Conservation (phyloP, 2,329 filamentous ascomycete genomes). For the Dryadomyces quercus-mongolicae region DNA sequence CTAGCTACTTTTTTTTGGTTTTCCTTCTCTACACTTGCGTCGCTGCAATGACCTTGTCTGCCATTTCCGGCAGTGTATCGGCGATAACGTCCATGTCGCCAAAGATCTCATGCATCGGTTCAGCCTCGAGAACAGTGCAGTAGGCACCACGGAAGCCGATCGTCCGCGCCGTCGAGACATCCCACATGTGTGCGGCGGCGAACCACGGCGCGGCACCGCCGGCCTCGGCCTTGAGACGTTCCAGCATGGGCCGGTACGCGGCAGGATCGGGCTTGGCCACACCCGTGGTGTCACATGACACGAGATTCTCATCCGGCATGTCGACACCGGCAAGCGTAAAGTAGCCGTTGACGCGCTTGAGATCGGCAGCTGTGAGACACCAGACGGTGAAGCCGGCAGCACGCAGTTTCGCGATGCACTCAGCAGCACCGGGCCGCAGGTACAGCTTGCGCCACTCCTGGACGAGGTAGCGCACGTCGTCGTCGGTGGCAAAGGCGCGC, state of each 20-base stretch:
- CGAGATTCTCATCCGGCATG: constrained; percentile 33
- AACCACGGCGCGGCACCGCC: constrained; percentile 27
- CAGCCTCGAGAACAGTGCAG: constrained; percentile 35
- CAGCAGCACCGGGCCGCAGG: constrained; percentile 23
- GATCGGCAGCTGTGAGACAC: constrained; percentile 37
- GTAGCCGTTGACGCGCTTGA: constrained; percentile 33
- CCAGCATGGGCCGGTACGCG: constrained; percentile 29
- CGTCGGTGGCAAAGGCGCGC: constrained; percentile 23
- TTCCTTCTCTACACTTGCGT: neutral
- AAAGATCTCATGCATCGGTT: constrained; percentile 35
- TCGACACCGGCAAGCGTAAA: constrained; percentile 31
- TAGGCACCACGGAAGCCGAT: constrained; percentile 37
- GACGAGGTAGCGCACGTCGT: constrained; percentile 24
- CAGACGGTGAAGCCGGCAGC: constrained; percentile 35
- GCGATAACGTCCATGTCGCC: constrained; percentile 35
- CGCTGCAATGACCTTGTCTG: constrained; percentile 20
- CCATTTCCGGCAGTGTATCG: constrained; percentile 31
- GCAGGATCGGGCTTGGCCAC: constrained; percentile 35
- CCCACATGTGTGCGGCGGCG: constrained; percentile 45
- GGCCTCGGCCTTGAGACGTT: constrained; percentile 15
- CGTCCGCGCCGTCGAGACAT: constrained; percentile 35
- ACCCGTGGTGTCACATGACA: constrained; percentile 32
- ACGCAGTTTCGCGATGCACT: constrained; percentile 27
- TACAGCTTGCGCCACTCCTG: constrained; percentile 20
- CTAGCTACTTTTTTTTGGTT: neutral